Evolutionary conservation across 1,284 basidiomycete genomes (phyloP).

Genomic region (Rhodotorula sp.): DNA sequence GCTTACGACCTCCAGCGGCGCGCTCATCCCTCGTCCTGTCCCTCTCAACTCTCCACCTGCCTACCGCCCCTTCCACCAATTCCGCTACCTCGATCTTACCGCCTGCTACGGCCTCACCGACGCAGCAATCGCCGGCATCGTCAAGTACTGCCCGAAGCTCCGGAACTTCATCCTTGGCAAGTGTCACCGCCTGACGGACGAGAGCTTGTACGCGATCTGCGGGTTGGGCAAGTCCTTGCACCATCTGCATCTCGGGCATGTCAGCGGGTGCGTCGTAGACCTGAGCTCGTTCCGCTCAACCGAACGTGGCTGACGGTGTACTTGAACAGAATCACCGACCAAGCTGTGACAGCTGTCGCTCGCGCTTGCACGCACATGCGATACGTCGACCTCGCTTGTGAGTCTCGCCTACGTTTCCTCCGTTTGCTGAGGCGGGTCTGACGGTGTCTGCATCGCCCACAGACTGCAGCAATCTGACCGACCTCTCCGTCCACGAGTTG

Average conservation of each 20-base stretch:
- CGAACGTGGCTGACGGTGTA: too few relatives aligned
- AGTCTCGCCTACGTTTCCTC: constrained; percentile 12
- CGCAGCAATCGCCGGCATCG: constrained; percentile 83
- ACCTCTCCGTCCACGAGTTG: constrained; percentile 90
- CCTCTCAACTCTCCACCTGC: constrained; percentile 19
- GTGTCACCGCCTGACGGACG: constrained; percentile 81
- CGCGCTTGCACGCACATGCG: constrained; percentile 86
- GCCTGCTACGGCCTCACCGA: constrained; percentile 80
- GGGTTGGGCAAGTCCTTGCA: constrained; percentile 87
- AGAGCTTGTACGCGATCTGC: constrained; percentile 78
- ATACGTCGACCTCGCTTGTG: constrained; percentile 96
- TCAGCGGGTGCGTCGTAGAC: constrained; percentile 59
- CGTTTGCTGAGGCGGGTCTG: background rate
- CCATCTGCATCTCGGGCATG: constrained; percentile 93
- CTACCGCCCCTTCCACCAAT: constrained; percentile 65
- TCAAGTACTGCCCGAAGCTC: constrained; percentile 82
- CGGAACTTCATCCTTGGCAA: constrained; percentile 91
- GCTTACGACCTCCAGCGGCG: constrained; percentile 27
- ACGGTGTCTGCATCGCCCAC: constrained; percentile 19
- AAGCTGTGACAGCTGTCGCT: constrained; percentile 78
- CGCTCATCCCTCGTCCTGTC: constrained; percentile 10
- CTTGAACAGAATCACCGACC: constrained; percentile 75
- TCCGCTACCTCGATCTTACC: constrained; percentile 87
- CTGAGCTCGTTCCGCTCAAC: too few relatives aligned
- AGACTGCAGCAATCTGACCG: constrained; percentile 87